Conservation (phyloP, 1,139 yeast species). For the Zygoascus meyerae region DNA sequence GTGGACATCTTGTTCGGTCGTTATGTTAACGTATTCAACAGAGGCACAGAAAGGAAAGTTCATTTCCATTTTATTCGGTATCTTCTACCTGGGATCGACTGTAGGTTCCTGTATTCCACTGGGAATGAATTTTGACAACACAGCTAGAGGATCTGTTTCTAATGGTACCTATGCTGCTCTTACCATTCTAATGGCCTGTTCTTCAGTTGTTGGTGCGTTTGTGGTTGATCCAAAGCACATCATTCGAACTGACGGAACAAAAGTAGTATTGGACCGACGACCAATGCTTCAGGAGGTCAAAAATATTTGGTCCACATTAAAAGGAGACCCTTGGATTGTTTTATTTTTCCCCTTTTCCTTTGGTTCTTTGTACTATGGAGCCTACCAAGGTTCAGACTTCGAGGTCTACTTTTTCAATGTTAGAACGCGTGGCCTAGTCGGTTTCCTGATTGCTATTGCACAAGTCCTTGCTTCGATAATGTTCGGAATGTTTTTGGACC, state of each 20-base stretch:
- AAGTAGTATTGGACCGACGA: constrained; percentile 34
- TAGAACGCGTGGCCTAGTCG: constrained; percentile 51
- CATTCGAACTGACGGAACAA: constrained; percentile 46
- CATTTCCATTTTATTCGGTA: constrained; percentile 36
- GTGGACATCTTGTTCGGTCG: constrained; percentile 55
- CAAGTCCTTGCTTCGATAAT: constrained; percentile 51
- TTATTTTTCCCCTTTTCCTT: constrained; percentile 52
- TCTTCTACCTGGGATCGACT: constrained; percentile 44
- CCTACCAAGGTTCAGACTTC: constrained; percentile 50
- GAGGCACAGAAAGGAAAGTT: constrained; percentile 48
- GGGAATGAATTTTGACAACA: constrained; percentile 27
- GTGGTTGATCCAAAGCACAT: constrained; percentile 44
- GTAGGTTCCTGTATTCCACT: constrained; percentile 20
- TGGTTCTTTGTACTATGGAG: constrained; percentile 54
- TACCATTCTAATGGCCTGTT: constrained; percentile 18
- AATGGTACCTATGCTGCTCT: constrained; percentile 21
- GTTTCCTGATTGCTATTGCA: constrained; percentile 49
- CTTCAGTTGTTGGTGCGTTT: constrained; percentile 25
- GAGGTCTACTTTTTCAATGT: constrained; percentile 48
- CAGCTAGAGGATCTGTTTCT: constrained; percentile 16
- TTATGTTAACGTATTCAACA: constrained; percentile 49
- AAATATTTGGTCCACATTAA: constrained; percentile 37
- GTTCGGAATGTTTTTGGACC: constrained; percentile 44
- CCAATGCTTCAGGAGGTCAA: constrained; percentile 43
- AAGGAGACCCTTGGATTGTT: constrained; percentile 39